These are phyloP conservation scores for Penicillium glabrum DNA, from an alignment of 2,329 filamentous ascomycete genomes.

Conservation along the genomic window DNA sequence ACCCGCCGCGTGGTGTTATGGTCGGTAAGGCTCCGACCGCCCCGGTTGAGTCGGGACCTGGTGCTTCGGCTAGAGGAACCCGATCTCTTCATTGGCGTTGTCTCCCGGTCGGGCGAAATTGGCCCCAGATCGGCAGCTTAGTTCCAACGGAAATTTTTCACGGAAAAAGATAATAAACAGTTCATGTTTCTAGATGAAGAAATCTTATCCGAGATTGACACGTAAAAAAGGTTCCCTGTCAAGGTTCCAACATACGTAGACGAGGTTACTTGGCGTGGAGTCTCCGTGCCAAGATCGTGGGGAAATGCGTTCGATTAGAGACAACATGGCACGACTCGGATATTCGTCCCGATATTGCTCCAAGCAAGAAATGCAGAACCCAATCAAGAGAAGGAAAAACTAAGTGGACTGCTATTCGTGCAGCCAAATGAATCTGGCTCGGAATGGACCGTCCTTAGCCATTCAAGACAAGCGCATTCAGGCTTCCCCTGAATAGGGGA, in stretches of 20 bases:
- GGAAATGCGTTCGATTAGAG: background rate
- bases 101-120: background rate
- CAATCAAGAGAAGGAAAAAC: background rate
- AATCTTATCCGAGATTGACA: background rate
- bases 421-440: background rate
- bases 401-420: background rate
- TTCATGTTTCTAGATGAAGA: background rate
- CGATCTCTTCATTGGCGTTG: background rate
- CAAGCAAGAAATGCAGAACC: background rate
- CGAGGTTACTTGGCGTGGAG: background rate
- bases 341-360: background rate
- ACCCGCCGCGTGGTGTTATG: background rate
- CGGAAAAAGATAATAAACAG: background rate
- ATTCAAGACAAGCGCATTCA: background rate
- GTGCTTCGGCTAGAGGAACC: background rate
- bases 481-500: background rate
- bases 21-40: background rate
- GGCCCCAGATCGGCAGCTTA: background rate
- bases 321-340: background rate
- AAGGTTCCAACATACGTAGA: background rate
- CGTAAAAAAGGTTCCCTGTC: background rate
- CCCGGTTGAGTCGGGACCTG: background rate
- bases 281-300: background rate
- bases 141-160: background rate
- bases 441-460: background rate